These are phyloP conservation scores for Naematelia aurantialba DNA, from an alignment of 768 basidiomycete species.

Conservation along the genomic window DNA sequence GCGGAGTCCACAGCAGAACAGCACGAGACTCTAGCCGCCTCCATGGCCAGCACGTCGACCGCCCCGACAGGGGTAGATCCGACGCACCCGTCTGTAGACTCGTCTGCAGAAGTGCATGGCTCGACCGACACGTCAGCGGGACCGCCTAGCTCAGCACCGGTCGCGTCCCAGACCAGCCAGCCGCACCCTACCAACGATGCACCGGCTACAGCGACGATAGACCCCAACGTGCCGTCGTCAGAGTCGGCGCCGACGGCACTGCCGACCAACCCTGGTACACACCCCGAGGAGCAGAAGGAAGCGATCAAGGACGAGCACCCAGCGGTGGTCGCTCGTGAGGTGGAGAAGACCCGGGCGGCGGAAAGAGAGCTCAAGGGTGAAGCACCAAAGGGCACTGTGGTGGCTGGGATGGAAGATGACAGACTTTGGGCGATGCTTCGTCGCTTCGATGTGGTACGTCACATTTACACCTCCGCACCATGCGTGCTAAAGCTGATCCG, in stretches of 20 bases:
- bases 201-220: slow-evolving; percentile 34
- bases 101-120: not conserved
- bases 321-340: slow-evolving; percentile 42
- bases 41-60: not conserved
- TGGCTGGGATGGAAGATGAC: slow-evolving; percentile 52
- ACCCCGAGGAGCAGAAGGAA: slow-evolving; percentile 46
- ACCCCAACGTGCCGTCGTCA: slow-evolving; percentile 32
- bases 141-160: not conserved
- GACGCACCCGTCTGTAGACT: not conserved
- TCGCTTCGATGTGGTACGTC: slow-evolving; percentile 49
- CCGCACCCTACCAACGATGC: slow-evolving; percentile 5
- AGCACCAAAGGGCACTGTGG: slow-evolving; percentile 45
- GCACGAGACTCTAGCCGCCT: not conserved
- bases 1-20: not conserved
- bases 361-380: slow-evolving; percentile 47
- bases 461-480: not conserved
- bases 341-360: slow-evolving; percentile 52
- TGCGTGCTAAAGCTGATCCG: not conserved
- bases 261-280: slow-evolving; percentile 45
- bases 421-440: slow-evolving; percentile 50
- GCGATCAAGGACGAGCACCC: slow-evolving; percentile 43
- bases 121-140: not conserved
- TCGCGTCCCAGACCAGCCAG: not conserved
- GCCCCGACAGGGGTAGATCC: not conserved
- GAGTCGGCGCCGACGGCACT: slow-evolving; percentile 42